Percentiles rank a stretch among this genome's conserved stretches.
phyloP scores from a whole-genome alignment of 495 filamentous ascomycete species.

The Penicillium dipodomyicola region DNA sequence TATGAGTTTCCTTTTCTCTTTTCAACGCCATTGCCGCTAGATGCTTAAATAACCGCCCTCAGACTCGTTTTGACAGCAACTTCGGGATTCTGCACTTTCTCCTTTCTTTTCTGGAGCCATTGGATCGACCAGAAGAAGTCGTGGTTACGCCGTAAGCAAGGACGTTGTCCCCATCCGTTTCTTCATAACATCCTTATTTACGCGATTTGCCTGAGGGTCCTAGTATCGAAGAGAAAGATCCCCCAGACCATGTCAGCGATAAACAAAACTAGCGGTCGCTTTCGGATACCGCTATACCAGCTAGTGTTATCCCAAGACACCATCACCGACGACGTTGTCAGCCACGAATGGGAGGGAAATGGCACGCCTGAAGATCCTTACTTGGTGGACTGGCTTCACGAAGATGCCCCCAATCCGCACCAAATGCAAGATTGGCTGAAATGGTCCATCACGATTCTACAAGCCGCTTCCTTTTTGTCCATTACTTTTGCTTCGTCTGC shows the following conservation, averaged over 20 bases:
- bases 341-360: slow-evolving; percentile 52
- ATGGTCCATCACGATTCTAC: slow-evolving; percentile 57
- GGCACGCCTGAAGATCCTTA: slow-evolving; percentile 63
- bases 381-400: slow-evolving; percentile 60
- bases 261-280: neutral
- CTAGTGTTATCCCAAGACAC: slow-evolving; percentile 27
- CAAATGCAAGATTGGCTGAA: slow-evolving; percentile 51
- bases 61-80: too few species aligned
- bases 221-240: neutral
- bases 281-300: slow-evolving; percentile 1
- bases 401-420: slow-evolving; percentile 61
- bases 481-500: slow-evolving; percentile 66
- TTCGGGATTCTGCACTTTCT: too few species aligned
- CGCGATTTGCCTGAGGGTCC: neutral
- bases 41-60: too few species aligned
- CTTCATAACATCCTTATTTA: too few species aligned
- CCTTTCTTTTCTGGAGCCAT: too few species aligned
- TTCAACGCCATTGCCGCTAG: too few species aligned
- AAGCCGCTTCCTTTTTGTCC: slow-evolving; percentile 58
- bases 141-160: too few species aligned
- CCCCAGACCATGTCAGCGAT: neutral
- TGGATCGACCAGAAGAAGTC: too few species aligned
- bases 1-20: too few species aligned
- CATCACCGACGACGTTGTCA: slow-evolving; percentile 45
- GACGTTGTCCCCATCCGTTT: too few species aligned